These are phyloP conservation scores for Excoecaria agallocha DNA, from an alignment of 345 rosid species.

Conservation along the genomic window DNA sequence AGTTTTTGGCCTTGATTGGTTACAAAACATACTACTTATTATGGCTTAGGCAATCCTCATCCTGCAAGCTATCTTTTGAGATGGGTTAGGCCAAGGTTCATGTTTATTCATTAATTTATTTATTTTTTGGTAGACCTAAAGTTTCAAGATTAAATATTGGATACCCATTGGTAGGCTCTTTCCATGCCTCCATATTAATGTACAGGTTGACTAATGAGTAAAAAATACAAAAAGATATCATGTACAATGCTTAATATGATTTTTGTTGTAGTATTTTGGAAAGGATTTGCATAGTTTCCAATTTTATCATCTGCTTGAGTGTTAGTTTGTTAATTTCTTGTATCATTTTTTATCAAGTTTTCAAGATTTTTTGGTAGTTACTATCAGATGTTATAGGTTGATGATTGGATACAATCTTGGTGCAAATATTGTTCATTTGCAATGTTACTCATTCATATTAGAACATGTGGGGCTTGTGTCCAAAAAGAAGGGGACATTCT, in stretches of 20 bases:
- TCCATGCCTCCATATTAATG: not conserved
- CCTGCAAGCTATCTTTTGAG: no score
- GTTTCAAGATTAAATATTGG: not conserved
- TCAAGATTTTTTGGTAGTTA: not conserved
- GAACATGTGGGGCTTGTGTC: not conserved
- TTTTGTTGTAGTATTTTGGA: not conserved
- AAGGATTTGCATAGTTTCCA: not conserved
- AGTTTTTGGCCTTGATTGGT: no score
- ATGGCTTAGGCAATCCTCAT: no score
- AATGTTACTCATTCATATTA: not conserved
- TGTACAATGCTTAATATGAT: not conserved
- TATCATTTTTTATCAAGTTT: not conserved
- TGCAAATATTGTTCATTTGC: not conserved
- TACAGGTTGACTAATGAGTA: not conserved
- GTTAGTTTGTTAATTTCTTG: not conserved
- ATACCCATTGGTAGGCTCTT: not conserved
- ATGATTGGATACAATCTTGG: no score
- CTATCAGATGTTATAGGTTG: not conserved
- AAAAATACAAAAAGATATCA: not conserved
- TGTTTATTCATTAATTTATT: no score
- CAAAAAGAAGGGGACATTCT: not conserved
- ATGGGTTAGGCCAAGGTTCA: no score
- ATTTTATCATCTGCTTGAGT: not conserved
- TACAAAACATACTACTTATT: no score
- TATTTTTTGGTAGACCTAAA: not conserved